phyloP scores from a whole-genome alignment of 805 yeast species.

The Suhomyces sp. region DNA sequence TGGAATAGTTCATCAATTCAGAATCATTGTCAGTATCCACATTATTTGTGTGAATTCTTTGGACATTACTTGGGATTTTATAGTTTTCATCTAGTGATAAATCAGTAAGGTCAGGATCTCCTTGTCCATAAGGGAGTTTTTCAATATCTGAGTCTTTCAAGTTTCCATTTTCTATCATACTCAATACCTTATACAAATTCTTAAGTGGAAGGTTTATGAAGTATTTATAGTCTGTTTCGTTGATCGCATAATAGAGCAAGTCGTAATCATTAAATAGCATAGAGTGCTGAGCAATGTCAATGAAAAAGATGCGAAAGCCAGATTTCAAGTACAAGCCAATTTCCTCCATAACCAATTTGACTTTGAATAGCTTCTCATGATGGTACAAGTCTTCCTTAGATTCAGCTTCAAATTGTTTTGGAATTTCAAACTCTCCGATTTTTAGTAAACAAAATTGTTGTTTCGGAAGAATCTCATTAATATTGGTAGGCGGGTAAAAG shows the following conservation, averaged over 20 bases:
- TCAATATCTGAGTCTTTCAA: not conserved
- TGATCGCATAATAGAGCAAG: conserved; percentile 39
- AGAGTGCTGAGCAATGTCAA: conserved; percentile 44
- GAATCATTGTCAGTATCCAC: not conserved
- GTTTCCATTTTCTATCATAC: conserved; percentile 30
- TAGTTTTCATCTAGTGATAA: conserved; percentile 3
- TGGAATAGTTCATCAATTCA: conserved; percentile 27
- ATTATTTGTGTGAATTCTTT: not conserved
- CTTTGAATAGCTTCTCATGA: conserved; percentile 26
- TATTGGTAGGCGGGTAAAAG: conserved; percentile 56
- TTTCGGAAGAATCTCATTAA: conserved; percentile 56
- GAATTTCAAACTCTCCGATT: conserved; percentile 47
- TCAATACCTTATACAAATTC: conserved; percentile 46
- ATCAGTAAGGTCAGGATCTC: conserved; percentile 12
- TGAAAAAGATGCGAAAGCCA: conserved; percentile 46
- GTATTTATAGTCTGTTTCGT: conserved; percentile 39
- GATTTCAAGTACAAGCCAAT: conserved; percentile 52
- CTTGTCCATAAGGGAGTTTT: conserved; percentile 13
- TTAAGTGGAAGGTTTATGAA: conserved; percentile 47
- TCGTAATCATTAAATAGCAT: conserved; percentile 41
- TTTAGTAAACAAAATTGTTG: conserved; percentile 48
- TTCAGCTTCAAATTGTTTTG: conserved; percentile 8
- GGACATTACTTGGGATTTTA: not conserved
- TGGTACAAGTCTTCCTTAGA: not conserved
- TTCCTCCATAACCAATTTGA: conserved; percentile 53